Evolutionary conservation across 768 basidiomycete species (phyloP).

Genomic region (Podaxis sp.): DNA sequence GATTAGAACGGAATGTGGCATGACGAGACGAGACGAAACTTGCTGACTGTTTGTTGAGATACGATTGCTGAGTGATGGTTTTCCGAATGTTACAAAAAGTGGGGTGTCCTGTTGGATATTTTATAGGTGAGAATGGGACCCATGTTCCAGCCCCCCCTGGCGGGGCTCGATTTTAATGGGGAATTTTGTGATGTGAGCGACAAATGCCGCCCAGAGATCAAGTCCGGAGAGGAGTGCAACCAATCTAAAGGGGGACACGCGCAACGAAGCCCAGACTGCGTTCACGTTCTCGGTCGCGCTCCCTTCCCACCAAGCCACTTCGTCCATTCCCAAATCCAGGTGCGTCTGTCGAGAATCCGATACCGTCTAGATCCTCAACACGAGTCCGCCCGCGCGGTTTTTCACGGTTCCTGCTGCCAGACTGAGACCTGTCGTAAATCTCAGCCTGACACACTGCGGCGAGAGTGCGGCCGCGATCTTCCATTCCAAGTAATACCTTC

Average conservation of each 20-base stretch:
- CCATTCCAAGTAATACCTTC: constrained; percentile 38
- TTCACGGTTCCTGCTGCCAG: constrained; percentile 25
- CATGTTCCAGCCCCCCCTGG: neutral
- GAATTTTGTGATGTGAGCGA: neutral
- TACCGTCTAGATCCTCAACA: constrained; percentile 50
- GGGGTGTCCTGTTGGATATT: constrained; percentile 7
- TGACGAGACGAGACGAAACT: neutral
- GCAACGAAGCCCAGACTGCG: constrained; percentile 7
- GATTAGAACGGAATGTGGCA: neutral
- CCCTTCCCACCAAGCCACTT: constrained; percentile 55
- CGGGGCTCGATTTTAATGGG: neutral
- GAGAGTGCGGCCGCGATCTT: constrained; percentile 26
- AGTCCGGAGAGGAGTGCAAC: neutral
- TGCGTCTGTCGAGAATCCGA: constrained; percentile 39
- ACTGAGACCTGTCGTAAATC: constrained; percentile 20
- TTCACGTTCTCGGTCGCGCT: constrained; percentile 29
- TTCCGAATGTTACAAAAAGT: constrained; percentile 10
- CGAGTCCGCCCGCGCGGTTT: constrained; percentile 53
- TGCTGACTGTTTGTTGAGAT: constrained; percentile 1
- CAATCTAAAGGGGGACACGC: constrained; percentile 5
- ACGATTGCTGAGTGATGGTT: constrained; percentile 14
- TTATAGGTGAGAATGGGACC: neutral
- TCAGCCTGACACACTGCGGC: constrained; percentile 24
- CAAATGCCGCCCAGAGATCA: neutral
- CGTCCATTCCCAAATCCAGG: constrained; percentile 66